Base-by-base conservation (phyloP, 1,139 yeast genomes). In the Sugiyamaella paludigena region DNA sequence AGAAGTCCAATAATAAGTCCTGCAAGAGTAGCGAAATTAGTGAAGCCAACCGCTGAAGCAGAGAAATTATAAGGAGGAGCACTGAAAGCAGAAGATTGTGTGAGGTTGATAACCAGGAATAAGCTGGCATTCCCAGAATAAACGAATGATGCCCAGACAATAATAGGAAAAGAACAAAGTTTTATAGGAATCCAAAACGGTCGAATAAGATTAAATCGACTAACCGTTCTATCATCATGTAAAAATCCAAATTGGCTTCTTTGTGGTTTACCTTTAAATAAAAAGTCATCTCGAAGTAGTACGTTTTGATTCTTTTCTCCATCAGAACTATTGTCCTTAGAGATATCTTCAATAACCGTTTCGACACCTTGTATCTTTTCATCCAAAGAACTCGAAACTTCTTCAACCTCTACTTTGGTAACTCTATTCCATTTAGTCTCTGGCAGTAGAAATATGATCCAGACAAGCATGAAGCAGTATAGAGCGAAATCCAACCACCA, bases 41-140 rank as follows among this genome's bases (percentile, higher is more conserved):
- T 69, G 49, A 75, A 71, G 1, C 80, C 80, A 11, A 70, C 72
- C 4, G 59, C 50, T 3, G 70, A 58, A 5, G 73, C 61, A 15
- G 67, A 58, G 53, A 73, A 74, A 53, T 67, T 64, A 54, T 74
- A 75, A 0, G 75, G 77, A 11, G 58, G 50, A 2, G 68, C 63
- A n/a, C 60, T 48, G 35, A 68, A 61, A 12, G 60, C 65, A 34
- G 59, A 53, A 7, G 71, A 65, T 37, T 61, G 61, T 2, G 72
- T 68, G 31, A 69, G 62, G 45, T 65, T 68, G 44, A 66, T 59
- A n/a, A 63, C 63, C 36, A 64, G 58, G 48, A 65, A 66, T 59
- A 65, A 57, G 32, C 65, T 58, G 26, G 75, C 74, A 57, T 74
- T 77, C 9, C 75, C 70, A 2, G 78, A 78, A 51, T 74, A 75